phyloP scores from a whole-genome alignment of 768 basidiomycete species.

The Exidia glandulosa region DNA sequence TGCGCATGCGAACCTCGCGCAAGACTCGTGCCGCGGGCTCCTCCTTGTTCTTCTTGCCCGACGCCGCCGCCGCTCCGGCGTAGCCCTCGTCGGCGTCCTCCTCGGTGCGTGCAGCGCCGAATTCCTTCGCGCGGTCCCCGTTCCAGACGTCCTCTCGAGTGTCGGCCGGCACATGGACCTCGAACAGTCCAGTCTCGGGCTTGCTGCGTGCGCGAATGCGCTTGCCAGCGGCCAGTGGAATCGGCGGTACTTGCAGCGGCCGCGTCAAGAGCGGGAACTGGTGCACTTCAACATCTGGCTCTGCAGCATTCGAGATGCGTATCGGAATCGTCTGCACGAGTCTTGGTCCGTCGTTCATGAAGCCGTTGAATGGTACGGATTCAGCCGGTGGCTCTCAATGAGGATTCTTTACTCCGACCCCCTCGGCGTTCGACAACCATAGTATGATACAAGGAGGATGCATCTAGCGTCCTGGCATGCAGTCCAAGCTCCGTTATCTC shows the following conservation, averaged over 20 bases:
- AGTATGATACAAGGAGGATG: no score
- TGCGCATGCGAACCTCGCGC: slow-evolving; percentile 58
- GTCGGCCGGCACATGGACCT: slow-evolving; percentile 77
- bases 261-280: slow-evolving; percentile 71
- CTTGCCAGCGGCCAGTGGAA: slow-evolving; percentile 61
- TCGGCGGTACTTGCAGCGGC: slow-evolving; percentile 66
- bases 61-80: slow-evolving; percentile 19
- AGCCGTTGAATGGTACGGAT: not conserved
- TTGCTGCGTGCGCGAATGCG: slow-evolving; percentile 66
- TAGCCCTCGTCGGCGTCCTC: slow-evolving; percentile 77
- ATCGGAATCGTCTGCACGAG: slow-evolving; percentile 48
- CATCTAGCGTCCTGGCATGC: no score
- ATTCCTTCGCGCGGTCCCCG: slow-evolving; percentile 49
- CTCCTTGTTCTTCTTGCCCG: slow-evolving; percentile 33
- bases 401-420: no score
- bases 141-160: slow-evolving; percentile 75
- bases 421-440: no score
- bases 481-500: no score
- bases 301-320: slow-evolving; percentile 51
- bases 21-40: slow-evolving; percentile 31
- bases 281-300: slow-evolving; percentile 60
- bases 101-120: slow-evolving; percentile 54
- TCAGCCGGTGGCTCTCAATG: not conserved
- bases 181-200: slow-evolving; percentile 46
- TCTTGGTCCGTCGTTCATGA: slow-evolving; percentile 45